Percentiles rank a stretch among this genome's conserved stretches.
Evolutionary conservation across 2,329 filamentous ascomycete genomes (phyloP).

Genomic region (Cercospora beticola): DNA sequence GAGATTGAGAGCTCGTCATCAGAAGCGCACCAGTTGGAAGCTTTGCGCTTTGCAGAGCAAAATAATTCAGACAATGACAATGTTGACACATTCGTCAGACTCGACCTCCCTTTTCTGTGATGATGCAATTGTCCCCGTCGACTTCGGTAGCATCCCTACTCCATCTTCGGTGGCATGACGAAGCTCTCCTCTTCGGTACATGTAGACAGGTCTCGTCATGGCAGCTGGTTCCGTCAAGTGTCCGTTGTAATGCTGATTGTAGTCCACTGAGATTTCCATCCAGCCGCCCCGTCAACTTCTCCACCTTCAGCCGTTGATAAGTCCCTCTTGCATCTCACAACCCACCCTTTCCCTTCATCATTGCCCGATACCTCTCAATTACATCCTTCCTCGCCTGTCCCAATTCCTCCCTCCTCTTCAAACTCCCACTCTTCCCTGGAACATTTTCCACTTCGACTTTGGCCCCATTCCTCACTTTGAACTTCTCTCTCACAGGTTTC

Average conservation of each 20-base stretch:
- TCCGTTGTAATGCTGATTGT: background rate
- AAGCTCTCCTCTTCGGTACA: too few species aligned
- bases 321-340: constrained; percentile 1
- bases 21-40: background rate
- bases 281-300: background rate
- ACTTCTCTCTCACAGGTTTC: constrained; percentile 61
- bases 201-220: too few species aligned
- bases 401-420: constrained; percentile 71
- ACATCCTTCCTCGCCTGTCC: constrained; percentile 67
- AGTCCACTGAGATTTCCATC: background rate
- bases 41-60: background rate
- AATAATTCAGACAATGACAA: background rate
- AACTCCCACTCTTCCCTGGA: constrained; percentile 67
- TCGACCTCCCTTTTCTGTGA: background rate
- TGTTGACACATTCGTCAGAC: background rate
- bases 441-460: constrained; percentile 67
- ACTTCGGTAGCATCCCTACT: background rate
- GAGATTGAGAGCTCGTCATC: background rate
- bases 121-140: background rate
- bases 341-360: constrained; percentile 57
- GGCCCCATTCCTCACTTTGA: constrained; percentile 64
- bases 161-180: too few species aligned
- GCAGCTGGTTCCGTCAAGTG: background rate
- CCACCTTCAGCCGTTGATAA: background rate
- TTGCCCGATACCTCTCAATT: constrained; percentile 69